Conservation (phyloP, 352 stramenopile species). For the Globisporangium iwayamae region DNA sequence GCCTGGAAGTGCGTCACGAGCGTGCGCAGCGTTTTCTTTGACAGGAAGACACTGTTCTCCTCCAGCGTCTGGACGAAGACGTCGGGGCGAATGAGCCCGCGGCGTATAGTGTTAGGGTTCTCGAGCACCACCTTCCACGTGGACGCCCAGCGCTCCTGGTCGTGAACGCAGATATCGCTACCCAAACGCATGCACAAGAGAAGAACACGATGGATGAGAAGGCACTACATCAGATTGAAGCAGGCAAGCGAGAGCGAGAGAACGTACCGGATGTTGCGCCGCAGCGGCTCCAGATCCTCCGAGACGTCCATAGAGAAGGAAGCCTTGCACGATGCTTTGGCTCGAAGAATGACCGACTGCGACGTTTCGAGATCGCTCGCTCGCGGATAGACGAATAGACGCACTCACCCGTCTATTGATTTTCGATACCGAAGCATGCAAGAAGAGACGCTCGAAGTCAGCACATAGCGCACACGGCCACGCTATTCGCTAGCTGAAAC, state of each 20-base stretch:
- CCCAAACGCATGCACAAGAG: not conserved
- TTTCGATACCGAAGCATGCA: not conserved
- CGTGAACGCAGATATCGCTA: slow-evolving; percentile 31
- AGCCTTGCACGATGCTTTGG: not conserved
- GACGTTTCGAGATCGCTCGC: slow-evolving; percentile 7
- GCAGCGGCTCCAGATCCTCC: slow-evolving; percentile 15
- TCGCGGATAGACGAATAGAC: not conserved
- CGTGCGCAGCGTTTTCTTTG: slow-evolving; percentile 18
- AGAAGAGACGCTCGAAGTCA: too few species aligned
- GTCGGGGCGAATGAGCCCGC: slow-evolving; percentile 33
- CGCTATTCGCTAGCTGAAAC: too few species aligned
- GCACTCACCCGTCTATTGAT: not conserved
- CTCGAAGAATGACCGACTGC: not conserved
- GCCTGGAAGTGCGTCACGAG: slow-evolving; percentile 47
- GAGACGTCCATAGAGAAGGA: not conserved
- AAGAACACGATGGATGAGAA: too few species aligned
- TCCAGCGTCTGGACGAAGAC: slow-evolving; percentile 49
- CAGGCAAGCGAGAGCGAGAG: not conserved
- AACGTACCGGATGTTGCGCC: slow-evolving; percentile 28
- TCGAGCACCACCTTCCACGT: slow-evolving; percentile 37
- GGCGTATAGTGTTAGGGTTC: slow-evolving; percentile 24
- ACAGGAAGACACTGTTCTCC: slow-evolving; percentile 40
- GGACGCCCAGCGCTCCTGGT: slow-evolving; percentile 36
- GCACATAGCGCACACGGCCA: not conserved
- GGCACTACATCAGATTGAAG: too few species aligned